Evolutionary conservation across 305 asterid species (phyloP), one percentile per base, ranked within the genome.

Genomic region (Fraxinus ornus): DNA sequence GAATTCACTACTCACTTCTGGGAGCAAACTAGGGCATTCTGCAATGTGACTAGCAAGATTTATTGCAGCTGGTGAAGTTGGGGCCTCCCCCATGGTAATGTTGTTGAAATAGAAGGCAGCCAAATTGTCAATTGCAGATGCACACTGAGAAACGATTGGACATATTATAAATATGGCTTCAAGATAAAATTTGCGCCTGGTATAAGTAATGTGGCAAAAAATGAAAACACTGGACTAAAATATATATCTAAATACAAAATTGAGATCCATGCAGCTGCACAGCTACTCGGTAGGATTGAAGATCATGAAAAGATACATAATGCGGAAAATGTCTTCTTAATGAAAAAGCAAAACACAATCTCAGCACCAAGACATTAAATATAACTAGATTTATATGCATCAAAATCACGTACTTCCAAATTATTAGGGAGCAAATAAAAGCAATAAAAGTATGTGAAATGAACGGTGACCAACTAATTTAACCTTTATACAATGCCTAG

Each of bases 21-120:
- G 97, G 75, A 96, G 94, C 88, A 94, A 83, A 80, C 90, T 90
- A 13, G 98, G 94, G 87, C 95, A 93, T 73, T 94, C 98, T 37
- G 93, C 89, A 78, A 94, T 89, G 87, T 93, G 98, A 85, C 93
- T 90, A 49, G 94, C 94, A 88, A 96, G 93, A 87, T 89, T 94
- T 81, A 86, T 85, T 26, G 98, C 94, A 84, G 94, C 91, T 24
- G 97, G 90, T 85, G 94, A 91, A 84, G 92, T 85, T 76, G 94
- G 90, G 12, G 90, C 87, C 80, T 94, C 98, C 79, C 98, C 98
- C 86, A 83, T 86, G 80, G 97, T 93, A 77, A 96, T 90, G 85
- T 92, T 90, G 83, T 91, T 93, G 87, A 96, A 94, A 90, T 96
- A 96, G 89, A 83, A 94, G 62, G 95, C 89, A 74, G 97, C 99